Conservation (phyloP, 1,139 yeast genomes). For the Suhomyces kunorum region DNA sequence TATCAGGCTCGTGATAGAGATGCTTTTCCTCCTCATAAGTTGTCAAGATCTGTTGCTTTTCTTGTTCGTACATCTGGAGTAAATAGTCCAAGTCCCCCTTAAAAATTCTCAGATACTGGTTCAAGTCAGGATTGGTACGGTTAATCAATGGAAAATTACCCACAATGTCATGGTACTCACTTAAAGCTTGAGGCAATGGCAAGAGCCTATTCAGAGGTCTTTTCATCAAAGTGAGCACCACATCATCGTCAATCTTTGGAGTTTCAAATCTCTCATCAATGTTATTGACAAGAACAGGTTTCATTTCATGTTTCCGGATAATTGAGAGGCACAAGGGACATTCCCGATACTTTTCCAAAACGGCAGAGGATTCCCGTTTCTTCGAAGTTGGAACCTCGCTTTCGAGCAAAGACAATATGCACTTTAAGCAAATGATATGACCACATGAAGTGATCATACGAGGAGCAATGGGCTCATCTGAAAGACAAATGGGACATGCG, state of each 20-base stretch:
- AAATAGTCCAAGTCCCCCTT: constrained; percentile 61
- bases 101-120: constrained; percentile 54
- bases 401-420: constrained; percentile 71
- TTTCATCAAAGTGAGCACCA: constrained; percentile 68
- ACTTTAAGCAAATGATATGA: constrained; percentile 83
- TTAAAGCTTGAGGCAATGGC: constrained; percentile 57
- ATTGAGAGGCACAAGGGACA: constrained; percentile 85
- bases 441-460: constrained; percentile 91
- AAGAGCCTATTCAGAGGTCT: constrained; percentile 61
- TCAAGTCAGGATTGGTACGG: constrained; percentile 25
- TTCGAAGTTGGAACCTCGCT: constrained; percentile 50
- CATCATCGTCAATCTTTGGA: constrained; percentile 64
- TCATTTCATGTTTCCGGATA: constrained; percentile 57
- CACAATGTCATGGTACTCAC: constrained; percentile 27
- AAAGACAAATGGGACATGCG: constrained; percentile 88
- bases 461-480: constrained; percentile 85
- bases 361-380: constrained; percentile 37
- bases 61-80: constrained; percentile 54
- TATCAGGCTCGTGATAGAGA: constrained; percentile 61
- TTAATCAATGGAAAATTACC: constrained; percentile 37
- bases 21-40: constrained; percentile 58
- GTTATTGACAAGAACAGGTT: constrained; percentile 67
- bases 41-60: constrained; percentile 48
- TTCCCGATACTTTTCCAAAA: constrained; percentile 58
- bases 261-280: constrained; percentile 58